Conservation (phyloP, 176 grass and related monocot species). For the Typha latifolia region DNA sequence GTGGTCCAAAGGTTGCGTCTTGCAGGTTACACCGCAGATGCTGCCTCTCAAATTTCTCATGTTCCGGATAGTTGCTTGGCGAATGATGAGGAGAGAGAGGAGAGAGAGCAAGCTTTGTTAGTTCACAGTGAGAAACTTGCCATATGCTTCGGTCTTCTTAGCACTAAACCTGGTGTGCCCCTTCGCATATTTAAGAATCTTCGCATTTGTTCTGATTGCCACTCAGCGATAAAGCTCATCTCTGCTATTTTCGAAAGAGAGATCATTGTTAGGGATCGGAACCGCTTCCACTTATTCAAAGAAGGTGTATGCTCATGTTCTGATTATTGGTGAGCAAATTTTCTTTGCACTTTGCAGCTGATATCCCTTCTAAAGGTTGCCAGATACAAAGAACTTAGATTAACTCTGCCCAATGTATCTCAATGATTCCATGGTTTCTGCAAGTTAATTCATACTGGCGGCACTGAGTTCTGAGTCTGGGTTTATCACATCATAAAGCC, state of each 20-base stretch:
- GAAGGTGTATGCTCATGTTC: conserved; percentile 26
- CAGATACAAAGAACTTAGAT: too few relatives aligned
- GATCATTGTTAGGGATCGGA: conserved; percentile 27
- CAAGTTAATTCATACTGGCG: too few relatives aligned
- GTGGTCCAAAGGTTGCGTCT: conserved; percentile 7
- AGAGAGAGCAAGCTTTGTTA: conserved; percentile 19
- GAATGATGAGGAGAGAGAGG: conserved; percentile 16
- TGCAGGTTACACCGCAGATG: conserved; percentile 18
- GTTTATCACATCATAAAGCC: too few relatives aligned
- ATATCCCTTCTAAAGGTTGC: too few relatives aligned
- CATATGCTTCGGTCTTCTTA: conserved; percentile 25
- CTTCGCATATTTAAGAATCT: conserved; percentile 31
- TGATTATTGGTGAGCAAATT: conserved; percentile 25
- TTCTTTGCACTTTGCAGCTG: too few relatives aligned
- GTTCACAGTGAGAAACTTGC: conserved; percentile 36
- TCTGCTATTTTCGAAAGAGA: conserved; percentile 20
- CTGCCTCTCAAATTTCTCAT: conserved; percentile 10
- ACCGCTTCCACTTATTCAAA: conserved; percentile 29
- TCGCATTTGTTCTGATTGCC: conserved; percentile 31
- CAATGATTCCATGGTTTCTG: too few relatives aligned
- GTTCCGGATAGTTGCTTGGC: conserved; percentile 4
- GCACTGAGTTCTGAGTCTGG: too few relatives aligned
- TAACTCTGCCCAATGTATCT: too few relatives aligned
- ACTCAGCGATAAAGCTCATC: conserved; percentile 21
- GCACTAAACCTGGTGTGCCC: conserved; percentile 7